Evolutionary conservation across 2,329 filamentous ascomycete species (phyloP).

Genomic region (Aureobasidium sp.): DNA sequence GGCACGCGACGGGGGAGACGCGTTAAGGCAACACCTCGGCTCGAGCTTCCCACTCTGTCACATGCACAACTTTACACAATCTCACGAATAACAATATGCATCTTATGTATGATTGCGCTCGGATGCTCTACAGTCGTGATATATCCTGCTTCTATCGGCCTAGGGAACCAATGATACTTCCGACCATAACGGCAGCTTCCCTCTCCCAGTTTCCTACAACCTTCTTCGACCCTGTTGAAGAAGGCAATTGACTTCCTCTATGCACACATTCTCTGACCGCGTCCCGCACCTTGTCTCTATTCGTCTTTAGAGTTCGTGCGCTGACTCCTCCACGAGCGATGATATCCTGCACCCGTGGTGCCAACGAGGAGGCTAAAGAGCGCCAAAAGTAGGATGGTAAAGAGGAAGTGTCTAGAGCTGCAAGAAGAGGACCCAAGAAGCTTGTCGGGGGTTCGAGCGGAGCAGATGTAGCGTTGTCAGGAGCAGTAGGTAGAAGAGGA

Average conservation of each 20-base stretch:
- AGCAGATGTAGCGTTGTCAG: neutral
- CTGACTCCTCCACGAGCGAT: slow-evolving; percentile 73
- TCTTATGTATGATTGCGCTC: neutral
- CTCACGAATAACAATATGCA: neutral
- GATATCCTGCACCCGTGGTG: slow-evolving; percentile 74
- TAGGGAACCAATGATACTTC: slow-evolving; percentile 61
- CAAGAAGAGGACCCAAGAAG: slow-evolving; percentile 50
- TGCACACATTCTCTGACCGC: slow-evolving; percentile 77
- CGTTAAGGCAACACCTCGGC: slow-evolving; percentile 3
- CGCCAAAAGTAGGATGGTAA: slow-evolving; percentile 92
- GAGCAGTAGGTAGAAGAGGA: slow-evolving; percentile 44
- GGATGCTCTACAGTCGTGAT: neutral
- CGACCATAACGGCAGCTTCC: slow-evolving; percentile 91
- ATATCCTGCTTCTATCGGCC: slow-evolving; percentile 16
- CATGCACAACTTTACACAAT: neutral
- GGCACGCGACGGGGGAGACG: slow-evolving; percentile 2
- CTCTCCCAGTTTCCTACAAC: slow-evolving; percentile 63
- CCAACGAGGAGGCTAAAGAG: slow-evolving; percentile 69
- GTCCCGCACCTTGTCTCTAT: slow-evolving; percentile 64
- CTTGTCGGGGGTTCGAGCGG: slow-evolving; percentile 27
- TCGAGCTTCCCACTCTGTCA: neutral
- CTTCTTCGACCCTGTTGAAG: slow-evolving; percentile 29
- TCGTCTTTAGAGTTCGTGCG: slow-evolving; percentile 68
- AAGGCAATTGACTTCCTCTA: slow-evolving; percentile 62
- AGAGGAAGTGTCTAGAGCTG: slow-evolving; percentile 76